Percentiles rank a stretch among this genome's conserved stretches.
These are phyloP conservation scores for Alternaria sp. DNA, from an alignment of 2,329 filamentous ascomycete genomes.

Conservation along the genomic window DNA sequence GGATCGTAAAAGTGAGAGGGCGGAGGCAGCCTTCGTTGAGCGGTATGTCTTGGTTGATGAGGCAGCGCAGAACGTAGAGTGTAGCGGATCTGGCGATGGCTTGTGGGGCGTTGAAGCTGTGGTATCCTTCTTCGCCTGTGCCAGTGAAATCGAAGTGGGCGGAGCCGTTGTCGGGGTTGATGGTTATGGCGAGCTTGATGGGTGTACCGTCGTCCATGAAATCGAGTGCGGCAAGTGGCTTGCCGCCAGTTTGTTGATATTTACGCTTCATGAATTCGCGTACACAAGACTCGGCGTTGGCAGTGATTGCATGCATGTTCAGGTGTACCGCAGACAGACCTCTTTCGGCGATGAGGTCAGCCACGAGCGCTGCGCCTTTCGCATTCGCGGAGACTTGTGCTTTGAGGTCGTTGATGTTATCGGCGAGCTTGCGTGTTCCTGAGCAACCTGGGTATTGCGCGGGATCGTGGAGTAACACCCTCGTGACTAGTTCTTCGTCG, in stretches of 20 bases:
- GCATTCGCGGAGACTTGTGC: conserved; percentile 45
- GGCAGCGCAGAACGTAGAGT: conserved; percentile 35
- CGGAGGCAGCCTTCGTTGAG: conserved; percentile 44
- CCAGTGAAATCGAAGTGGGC: conserved; percentile 52
- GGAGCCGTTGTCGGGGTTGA: not conserved
- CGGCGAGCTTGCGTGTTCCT: conserved; percentile 38
- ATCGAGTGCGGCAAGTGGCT: not conserved
- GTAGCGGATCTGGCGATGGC: conserved; percentile 46
- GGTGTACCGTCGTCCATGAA: not conserved
- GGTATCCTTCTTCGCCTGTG: conserved; percentile 44
- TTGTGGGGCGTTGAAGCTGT: conserved; percentile 47
- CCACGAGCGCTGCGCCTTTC: conserved; percentile 45
- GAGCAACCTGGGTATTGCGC: conserved; percentile 38
- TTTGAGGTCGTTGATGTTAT: conserved; percentile 48
- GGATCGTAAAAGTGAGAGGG: conserved; percentile 33
- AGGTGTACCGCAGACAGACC: not conserved
- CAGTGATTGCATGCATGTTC: not conserved
- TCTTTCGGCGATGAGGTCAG: conserved; percentile 45
- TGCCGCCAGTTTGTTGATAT: not conserved
- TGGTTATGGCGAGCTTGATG: not conserved
- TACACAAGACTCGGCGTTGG: not conserved
- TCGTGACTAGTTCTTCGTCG: not conserved
- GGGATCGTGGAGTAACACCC: conserved; percentile 22
- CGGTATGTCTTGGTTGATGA: conserved; percentile 41
- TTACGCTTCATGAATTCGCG: not conserved